These are phyloP conservation scores for Phialemonium atrogriseum DNA, from an alignment of 2,329 filamentous ascomycete species.

Conservation along the genomic window DNA sequence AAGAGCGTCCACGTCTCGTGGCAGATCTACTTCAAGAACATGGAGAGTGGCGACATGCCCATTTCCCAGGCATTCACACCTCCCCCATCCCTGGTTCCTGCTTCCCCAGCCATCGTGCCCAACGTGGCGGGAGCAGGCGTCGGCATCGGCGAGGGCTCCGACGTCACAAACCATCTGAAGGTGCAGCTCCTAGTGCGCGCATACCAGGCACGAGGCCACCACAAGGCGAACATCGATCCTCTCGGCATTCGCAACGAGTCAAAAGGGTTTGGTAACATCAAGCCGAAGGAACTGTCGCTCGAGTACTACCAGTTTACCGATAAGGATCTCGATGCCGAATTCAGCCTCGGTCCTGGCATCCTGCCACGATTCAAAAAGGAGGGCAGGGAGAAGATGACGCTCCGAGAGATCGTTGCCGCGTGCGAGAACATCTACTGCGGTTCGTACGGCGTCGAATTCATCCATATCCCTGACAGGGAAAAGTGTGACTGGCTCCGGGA, in stretches of 20 bases:
- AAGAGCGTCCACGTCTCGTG: slow-evolving; percentile 94
- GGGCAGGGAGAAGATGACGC: slow-evolving; percentile 86
- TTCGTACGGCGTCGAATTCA: slow-evolving; percentile 96
- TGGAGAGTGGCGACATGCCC: slow-evolving; percentile 97
- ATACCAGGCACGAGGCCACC: slow-evolving; percentile 95
- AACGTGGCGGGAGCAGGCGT: slow-evolving; percentile 61
- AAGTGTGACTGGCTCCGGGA: slow-evolving; percentile 98
- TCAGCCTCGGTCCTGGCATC: slow-evolving; percentile 87
- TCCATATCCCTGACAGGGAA: slow-evolving; percentile 94
- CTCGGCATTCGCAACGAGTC: slow-evolving; percentile 85
- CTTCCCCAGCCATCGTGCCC: slow-evolving; percentile 69
- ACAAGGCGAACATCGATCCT: slow-evolving; percentile 96
- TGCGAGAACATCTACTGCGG: slow-evolving; percentile 97
- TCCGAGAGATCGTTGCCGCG: slow-evolving; percentile 85
- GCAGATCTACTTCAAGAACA: slow-evolving; percentile 99
- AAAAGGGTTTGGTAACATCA: slow-evolving; percentile 74
- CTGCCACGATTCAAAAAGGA: slow-evolving; percentile 88
- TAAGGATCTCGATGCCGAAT: slow-evolving; percentile 87
- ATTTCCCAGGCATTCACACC: slow-evolving; percentile 95
- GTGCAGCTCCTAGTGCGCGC: slow-evolving; percentile 94
- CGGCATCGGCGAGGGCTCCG: slow-evolving; percentile 60
- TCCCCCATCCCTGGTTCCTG: slow-evolving; percentile 83
- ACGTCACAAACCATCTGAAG: slow-evolving; percentile 94
- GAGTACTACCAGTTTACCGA: slow-evolving; percentile 94
- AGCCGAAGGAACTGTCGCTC: slow-evolving; percentile 86